These are phyloP conservation scores for Primulina eburnea DNA, from an alignment of 257 asterid species.

Conservation along the genomic window DNA sequence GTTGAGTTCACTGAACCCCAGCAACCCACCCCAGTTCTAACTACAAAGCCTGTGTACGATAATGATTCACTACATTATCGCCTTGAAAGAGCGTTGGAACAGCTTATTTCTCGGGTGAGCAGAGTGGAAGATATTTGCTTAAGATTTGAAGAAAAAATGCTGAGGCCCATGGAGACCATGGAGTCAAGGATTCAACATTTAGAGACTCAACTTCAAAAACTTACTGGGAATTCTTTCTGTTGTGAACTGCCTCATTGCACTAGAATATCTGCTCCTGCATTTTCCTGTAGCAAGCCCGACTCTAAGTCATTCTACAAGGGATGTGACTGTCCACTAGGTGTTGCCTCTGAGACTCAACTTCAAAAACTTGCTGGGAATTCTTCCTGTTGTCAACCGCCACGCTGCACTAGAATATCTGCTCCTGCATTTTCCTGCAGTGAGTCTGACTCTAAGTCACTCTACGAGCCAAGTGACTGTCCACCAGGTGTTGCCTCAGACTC, in stretches of 20 bases:
- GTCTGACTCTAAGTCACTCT: slow-evolving; percentile 56
- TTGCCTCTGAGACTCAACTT: slow-evolving; percentile 61
- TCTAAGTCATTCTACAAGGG: slow-evolving; percentile 53
- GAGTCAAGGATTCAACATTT: slow-evolving; percentile 75
- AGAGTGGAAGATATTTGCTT: slow-evolving; percentile 75
- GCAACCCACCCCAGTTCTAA: slow-evolving; percentile 17
- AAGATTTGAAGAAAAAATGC: slow-evolving; percentile 82
- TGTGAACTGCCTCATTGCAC: slow-evolving; percentile 48
- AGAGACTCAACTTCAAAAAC: slow-evolving; percentile 69
- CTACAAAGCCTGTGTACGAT: slow-evolving; percentile 17
- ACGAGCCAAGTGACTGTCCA: slow-evolving; percentile 37
- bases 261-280: slow-evolving; percentile 66
- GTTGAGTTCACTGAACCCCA: slow-evolving; percentile 16
- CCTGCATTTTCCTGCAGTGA: slow-evolving; percentile 68
- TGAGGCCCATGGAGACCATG: slow-evolving; percentile 77
- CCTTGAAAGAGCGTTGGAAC: slow-evolving; percentile 65
- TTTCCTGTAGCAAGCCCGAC: slow-evolving; percentile 62
- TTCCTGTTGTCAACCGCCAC: slow-evolving; percentile 38
- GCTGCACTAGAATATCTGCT: slow-evolving; percentile 56
- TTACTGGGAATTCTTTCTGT: slow-evolving; percentile 42
- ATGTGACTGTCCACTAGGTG: slow-evolving; percentile 25
- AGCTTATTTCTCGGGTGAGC: slow-evolving; percentile 63
- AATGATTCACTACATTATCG: slow-evolving; percentile 31
- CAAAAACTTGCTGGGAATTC: slow-evolving; percentile 54
- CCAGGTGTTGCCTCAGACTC: slow-evolving; percentile 38